Evolutionary conservation across 441 rosid species (phyloP), one percentile per base, ranked within the genome.

Genomic region (Adansonia madagascariensis): DNA sequence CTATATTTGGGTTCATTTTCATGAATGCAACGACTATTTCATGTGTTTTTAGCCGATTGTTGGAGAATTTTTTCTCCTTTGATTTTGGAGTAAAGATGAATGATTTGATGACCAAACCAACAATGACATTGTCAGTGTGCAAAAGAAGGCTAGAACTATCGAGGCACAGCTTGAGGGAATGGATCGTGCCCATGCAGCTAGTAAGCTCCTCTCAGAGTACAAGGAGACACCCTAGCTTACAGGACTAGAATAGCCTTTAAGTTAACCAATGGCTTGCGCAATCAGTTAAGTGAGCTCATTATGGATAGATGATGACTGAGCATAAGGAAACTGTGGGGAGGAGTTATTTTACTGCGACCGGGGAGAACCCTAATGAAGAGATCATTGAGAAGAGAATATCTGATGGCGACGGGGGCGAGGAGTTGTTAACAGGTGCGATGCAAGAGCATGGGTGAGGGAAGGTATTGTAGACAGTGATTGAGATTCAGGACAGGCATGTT

Each of bases 61-160:
- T 49, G 44, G 3, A 22, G n/a, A 22, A 3, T 59, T 41, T 18
- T 17, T 52, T 65, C 20, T 35, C 24, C 5, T 35, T 43, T 66
- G 22, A 63, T 8, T 8, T 27, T 82, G 61, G 56, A 44, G 61
- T 6, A 41, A 86, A 89, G 79, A 96, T 96, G 99, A 96, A 96
- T 82, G 99, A 96, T 67, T 70, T 96, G 56, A 94, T 94, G 98
- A 96, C 99, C 67, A 96, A 96, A 79, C 94, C 99, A 90, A 92
- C 57, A 68, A 75, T 17, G 97, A 92, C 79, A 87, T 96, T 24
- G 83, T 90, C 18, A 75, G 92, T 0, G 98, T 92, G 66, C 88
- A 88, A 2, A 88, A 87, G 20, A 92, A 84, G 80, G 98, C 97
- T 0, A 88, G 82, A 79, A 79, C 86, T 0, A 96, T 94, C 4